Percentiles rank a stretch among this genome's conserved stretches.
Conservation (phyloP, 1,139 yeast genomes). For the Diutina catenulata region DNA sequence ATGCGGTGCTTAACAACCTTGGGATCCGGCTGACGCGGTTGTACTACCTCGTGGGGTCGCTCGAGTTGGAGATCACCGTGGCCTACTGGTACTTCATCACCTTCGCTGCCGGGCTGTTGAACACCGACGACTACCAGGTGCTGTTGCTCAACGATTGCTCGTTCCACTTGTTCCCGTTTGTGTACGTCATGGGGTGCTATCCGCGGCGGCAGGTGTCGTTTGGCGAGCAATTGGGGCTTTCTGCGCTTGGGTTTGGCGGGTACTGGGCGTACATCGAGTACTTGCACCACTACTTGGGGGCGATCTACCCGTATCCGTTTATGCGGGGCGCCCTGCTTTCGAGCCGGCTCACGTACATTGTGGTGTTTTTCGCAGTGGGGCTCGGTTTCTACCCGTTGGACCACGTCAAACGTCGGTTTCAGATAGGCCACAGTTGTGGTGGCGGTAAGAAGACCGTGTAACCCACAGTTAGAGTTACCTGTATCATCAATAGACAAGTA, state of each 20-base stretch:
- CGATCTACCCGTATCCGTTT: slow-evolving; percentile 13
- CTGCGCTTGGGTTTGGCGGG: slow-evolving; percentile 6
- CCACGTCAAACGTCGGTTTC: neutral
- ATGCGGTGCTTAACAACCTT: neutral
- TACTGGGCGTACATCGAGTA: neutral
- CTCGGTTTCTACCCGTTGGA: slow-evolving; percentile 6
- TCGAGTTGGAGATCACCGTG: slow-evolving; percentile 15
- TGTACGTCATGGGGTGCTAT: neutral
- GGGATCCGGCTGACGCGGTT: neutral
- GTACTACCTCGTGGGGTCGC: slow-evolving; percentile 8
- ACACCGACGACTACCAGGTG: slow-evolving; percentile 13
- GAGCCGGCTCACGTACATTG: slow-evolving; percentile 9
- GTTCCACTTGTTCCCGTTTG: slow-evolving; percentile 16
- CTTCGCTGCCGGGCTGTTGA: slow-evolving; percentile 13
- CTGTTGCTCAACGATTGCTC: slow-evolving; percentile 12
- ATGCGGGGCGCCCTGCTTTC: slow-evolving; percentile 8
- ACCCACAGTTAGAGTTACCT: neutral
- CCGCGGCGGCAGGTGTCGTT: neutral
- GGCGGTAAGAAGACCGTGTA: neutral
- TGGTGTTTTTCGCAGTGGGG: slow-evolving; percentile 7
- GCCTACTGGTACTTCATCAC: slow-evolving; percentile 15
- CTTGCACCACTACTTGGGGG: neutral
- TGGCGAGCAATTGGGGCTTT: slow-evolving; percentile 6
- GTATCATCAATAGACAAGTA: neutral
- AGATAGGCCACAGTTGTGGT: neutral